These are phyloP conservation scores for Blastomyces parvus DNA, from an alignment of 2,329 filamentous ascomycete species.

Conservation along the genomic window DNA sequence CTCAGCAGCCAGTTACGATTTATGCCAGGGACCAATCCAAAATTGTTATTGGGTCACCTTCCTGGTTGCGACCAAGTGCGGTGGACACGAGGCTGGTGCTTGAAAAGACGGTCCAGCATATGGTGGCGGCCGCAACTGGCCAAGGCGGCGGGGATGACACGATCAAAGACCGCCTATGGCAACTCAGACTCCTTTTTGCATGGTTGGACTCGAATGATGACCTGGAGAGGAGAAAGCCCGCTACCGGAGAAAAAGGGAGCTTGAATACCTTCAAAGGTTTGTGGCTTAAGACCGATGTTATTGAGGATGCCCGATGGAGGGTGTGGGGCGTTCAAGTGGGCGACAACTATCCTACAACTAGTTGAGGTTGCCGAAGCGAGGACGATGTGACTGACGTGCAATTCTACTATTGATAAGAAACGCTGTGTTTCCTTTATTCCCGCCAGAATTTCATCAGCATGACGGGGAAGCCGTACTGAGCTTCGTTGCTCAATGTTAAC, in stretches of 20 bases:
- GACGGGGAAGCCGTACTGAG: not conserved
- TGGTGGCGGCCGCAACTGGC: slow-evolving; percentile 25
- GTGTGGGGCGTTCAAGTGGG: slow-evolving; percentile 33
- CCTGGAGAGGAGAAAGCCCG: slow-evolving; percentile 26
- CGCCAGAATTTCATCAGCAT: not conserved
- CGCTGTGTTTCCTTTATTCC: not conserved
- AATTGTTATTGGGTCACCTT: slow-evolving; percentile 37
- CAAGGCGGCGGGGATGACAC: slow-evolving; percentile 32
- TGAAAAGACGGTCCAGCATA: slow-evolving; percentile 37
- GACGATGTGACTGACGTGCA: not conserved
- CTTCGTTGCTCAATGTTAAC: not conserved
- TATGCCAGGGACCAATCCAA: slow-evolving; percentile 24
- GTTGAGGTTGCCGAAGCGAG: not conserved
- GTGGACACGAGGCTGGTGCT: slow-evolving; percentile 67
- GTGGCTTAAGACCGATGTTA: slow-evolving; percentile 32
- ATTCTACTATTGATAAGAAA: not conserved
- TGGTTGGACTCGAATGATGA: slow-evolving; percentile 49
- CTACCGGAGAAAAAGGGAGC: slow-evolving; percentile 20
- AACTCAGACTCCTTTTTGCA: slow-evolving; percentile 54
- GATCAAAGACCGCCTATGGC: slow-evolving; percentile 50
- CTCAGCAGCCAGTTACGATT: slow-evolving; percentile 22
- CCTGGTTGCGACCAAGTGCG: slow-evolving; percentile 48
- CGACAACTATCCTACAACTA: slow-evolving; percentile 8
- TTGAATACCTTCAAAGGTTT: slow-evolving; percentile 23
- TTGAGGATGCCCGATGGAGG: slow-evolving; percentile 35